Evolutionary conservation across 1,284 basidiomycete genomes (phyloP).

Genomic region (Naganishia liquefaciens): DNA sequence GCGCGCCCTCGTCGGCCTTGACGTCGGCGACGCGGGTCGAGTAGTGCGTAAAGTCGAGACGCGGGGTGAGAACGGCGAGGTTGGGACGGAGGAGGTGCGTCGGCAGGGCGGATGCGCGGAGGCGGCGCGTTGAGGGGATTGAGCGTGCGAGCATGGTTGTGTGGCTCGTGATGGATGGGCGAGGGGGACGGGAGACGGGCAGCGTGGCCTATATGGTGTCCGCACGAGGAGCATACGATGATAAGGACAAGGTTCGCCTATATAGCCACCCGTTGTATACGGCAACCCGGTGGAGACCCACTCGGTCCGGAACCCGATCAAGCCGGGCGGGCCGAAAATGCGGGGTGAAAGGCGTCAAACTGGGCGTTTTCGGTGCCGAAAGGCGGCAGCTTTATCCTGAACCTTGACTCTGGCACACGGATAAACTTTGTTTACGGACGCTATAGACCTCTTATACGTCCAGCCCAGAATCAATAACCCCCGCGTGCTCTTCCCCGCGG

Average conservation of each 20-base stretch:
- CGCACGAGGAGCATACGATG: neutral
- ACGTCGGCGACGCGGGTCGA: conserved; percentile 9
- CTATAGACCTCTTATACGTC: no score
- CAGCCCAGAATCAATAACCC: no score
- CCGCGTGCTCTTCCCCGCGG: no score
- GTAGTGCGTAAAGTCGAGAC: conserved; percentile 14
- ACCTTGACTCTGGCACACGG: no score
- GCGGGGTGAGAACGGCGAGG: conserved; percentile 13
- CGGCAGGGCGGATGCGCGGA: conserved; percentile 3
- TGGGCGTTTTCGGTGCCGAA: no score
- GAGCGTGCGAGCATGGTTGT: conserved; percentile 20
- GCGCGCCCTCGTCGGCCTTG: conserved; percentile 8
- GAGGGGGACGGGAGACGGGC: neutral
- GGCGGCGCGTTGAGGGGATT: conserved; percentile 14
- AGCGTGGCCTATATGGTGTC: no score
- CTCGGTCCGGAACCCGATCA: no score
- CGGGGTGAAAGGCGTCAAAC: no score
- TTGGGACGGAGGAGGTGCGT: conserved; percentile 8
- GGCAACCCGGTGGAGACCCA: neutral
- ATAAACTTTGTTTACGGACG: no score
- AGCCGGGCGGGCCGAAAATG: neutral
- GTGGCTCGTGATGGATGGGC: neutral
- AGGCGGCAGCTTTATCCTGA: no score
- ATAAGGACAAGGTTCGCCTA: no score
- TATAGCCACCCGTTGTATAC: neutral